Evolutionary conservation across 495 filamentous ascomycete species (phyloP).

Genomic region (Daldinia bambusicola): DNA sequence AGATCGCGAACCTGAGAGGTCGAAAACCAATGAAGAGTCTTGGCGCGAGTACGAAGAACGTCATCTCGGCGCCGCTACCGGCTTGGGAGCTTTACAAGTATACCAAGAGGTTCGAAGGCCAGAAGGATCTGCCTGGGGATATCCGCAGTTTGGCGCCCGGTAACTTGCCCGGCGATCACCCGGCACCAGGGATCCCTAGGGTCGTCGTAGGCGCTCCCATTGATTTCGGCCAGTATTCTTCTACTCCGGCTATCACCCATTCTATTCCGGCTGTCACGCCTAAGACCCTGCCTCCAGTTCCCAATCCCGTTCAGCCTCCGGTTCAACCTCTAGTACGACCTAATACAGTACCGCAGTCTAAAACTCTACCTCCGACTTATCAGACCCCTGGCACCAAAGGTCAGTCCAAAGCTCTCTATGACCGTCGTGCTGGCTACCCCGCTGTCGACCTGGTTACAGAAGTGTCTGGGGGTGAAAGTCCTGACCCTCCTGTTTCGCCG

Average conservation of each 20-base stretch:
- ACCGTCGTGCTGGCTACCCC: neutral
- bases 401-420: neutral
- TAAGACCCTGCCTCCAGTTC: neutral
- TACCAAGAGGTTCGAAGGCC: conserved; percentile 13
- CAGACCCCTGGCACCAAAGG: neutral
- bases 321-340: neutral
- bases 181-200: conserved; percentile 12
- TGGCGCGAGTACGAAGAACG: conserved; percentile 19
- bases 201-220: conserved; percentile 27
- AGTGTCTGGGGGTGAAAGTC: neutral
- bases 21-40: neutral
- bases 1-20: conserved; percentile 24
- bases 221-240: neutral
- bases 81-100: conserved; percentile 8
- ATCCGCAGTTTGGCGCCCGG: conserved; percentile 19
- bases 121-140: conserved; percentile 30
- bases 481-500: neutral
- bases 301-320: neutral
- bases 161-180: conserved; percentile 32
- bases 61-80: conserved; percentile 1
- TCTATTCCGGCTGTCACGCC: neutral
- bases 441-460: neutral
- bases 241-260: neutral
- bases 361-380: neutral
- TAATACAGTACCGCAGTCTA: neutral